phyloP scores from a whole-genome alignment of 306 rosid genomes.

The Begonia masoniana region DNA sequence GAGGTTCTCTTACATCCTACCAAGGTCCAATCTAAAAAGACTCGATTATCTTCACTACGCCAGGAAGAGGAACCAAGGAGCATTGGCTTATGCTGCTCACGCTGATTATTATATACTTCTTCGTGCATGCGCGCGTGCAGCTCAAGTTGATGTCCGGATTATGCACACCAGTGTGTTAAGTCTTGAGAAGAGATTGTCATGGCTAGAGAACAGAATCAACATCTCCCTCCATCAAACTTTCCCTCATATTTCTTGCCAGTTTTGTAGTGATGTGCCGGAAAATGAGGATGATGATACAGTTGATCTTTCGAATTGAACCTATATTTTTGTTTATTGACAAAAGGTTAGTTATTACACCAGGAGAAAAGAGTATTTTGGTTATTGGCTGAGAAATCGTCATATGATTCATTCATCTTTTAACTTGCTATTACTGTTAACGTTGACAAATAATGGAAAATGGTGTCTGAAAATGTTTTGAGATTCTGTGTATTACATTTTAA shows the following conservation, averaged over 20 bases:
- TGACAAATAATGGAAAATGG: no score
- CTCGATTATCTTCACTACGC: constrained; percentile 54
- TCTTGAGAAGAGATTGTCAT: constrained; percentile 63
- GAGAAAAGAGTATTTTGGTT: constrained; percentile 13
- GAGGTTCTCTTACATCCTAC: constrained; percentile 58
- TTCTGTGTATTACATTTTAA: no score
- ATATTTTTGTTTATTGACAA: background rate
- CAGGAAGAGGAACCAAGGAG: constrained; percentile 61
- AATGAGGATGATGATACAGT: constrained; percentile 20
- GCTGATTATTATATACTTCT: constrained; percentile 89
- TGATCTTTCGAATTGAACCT: constrained; percentile 10
- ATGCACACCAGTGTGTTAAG: constrained; percentile 64
- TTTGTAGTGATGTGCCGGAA: constrained; percentile 25
- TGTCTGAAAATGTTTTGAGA: no score
- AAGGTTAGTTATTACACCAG: no score
- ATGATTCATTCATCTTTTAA: no score
- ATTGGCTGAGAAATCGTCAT: background rate
- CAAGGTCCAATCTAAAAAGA: constrained; percentile 29
- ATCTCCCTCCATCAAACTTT: constrained; percentile 34
- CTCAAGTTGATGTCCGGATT: constrained; percentile 51
- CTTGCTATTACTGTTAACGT: no score
- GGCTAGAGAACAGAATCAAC: constrained; percentile 48
- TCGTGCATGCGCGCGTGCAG: constrained; percentile 60
- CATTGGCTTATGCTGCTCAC: constrained; percentile 48
- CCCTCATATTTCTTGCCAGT: constrained; percentile 41